These are phyloP conservation scores for Canavalia ensiformis DNA, from an alignment of 306 rosid genomes.

Conservation along the genomic window DNA sequence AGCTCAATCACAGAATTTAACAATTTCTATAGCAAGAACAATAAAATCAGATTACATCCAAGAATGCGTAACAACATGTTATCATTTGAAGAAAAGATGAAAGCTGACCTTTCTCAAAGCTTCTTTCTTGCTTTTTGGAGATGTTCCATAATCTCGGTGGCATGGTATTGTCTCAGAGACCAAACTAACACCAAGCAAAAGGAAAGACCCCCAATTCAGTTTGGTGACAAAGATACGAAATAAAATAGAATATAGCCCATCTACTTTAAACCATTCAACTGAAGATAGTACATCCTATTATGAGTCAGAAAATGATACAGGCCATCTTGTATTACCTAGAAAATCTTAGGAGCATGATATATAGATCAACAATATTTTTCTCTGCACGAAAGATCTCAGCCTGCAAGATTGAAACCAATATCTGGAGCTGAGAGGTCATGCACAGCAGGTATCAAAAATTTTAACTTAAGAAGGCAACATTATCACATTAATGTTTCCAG, in stretches of 20 bases:
- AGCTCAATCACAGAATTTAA: constrained; percentile 72
- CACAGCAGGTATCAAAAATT: constrained; percentile 29
- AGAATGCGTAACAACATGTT: background rate
- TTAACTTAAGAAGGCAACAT: background rate
- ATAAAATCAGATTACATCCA: constrained; percentile 44
- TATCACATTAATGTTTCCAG: background rate
- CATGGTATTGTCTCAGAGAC: constrained; percentile 85
- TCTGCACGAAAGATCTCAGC: constrained; percentile 89
- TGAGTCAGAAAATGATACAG: background rate
- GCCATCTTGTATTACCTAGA: constrained; percentile 68
- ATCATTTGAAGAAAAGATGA: constrained; percentile 12
- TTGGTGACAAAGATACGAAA: constrained; percentile 29
- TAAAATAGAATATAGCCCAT: constrained; percentile 8
- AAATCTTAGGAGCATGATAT: constrained; percentile 84
- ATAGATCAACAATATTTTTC: constrained; percentile 81
- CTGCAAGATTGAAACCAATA: constrained; percentile 58
- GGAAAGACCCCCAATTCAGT: constrained; percentile 26
- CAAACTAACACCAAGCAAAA: constrained; percentile 65
- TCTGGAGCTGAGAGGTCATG: constrained; percentile 35
- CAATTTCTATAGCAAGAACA: constrained; percentile 61
- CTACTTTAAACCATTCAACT: constrained; percentile 21
- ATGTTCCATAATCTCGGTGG: constrained; percentile 69
- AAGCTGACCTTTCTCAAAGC: constrained; percentile 64
- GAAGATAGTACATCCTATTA: background rate
- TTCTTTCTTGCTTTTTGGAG: constrained; percentile 63